Percentiles rank a stretch among this genome's conserved stretches.
phyloP scores from a whole-genome alignment of 1,284 basidiomycete species.

The Malassezia sympodialis region DNA sequence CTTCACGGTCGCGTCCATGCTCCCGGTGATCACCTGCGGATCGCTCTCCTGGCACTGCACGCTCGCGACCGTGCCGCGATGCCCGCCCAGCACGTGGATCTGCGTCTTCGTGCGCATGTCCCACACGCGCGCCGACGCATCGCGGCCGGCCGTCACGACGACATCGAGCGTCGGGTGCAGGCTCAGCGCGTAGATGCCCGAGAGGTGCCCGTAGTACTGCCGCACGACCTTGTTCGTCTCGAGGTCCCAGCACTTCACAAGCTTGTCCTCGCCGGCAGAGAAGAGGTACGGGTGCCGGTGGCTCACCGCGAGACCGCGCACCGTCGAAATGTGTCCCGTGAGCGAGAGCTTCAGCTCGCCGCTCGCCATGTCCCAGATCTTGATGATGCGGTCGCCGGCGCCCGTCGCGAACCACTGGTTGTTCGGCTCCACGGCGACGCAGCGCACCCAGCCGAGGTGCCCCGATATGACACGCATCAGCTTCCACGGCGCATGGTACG shows the following conservation, averaged over 20 bases:
- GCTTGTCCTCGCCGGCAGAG: conserved; percentile 94
- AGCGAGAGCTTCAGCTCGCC: conserved; percentile 89
- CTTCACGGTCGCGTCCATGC: conserved; percentile 93
- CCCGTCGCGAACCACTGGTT: conserved; percentile 99
- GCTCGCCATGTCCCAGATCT: conserved; percentile 97
- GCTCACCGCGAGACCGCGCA: conserved; percentile 84
- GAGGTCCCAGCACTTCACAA: conserved; percentile 99
- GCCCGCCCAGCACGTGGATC: conserved; percentile 83
- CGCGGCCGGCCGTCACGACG: conserved; percentile 84
- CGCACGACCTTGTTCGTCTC: conserved; percentile 98
- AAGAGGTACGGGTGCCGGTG: conserved; percentile 91
- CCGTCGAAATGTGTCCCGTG: conserved; percentile 94
- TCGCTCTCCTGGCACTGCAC: conserved; percentile 92
- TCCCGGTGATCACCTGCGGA: conserved; percentile 92
- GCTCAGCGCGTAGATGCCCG: conserved; percentile 69
- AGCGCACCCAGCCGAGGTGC: conserved; percentile 96
- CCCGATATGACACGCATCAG: conserved; percentile 92
- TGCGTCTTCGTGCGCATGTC: conserved; percentile 97
- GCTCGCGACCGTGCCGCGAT: conserved; percentile 84
- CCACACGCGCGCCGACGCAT: conserved; percentile 93
- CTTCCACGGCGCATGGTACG: conserved; percentile 88
- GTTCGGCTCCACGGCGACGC: conserved; percentile 86
- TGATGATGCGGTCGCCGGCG: conserved; percentile 93
- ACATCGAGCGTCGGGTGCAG: conserved; percentile 93
- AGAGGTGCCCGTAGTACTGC: conserved; percentile 94